Base-by-base conservation (phyloP, 1,139 yeast species). In the Candida sp. region DNA sequence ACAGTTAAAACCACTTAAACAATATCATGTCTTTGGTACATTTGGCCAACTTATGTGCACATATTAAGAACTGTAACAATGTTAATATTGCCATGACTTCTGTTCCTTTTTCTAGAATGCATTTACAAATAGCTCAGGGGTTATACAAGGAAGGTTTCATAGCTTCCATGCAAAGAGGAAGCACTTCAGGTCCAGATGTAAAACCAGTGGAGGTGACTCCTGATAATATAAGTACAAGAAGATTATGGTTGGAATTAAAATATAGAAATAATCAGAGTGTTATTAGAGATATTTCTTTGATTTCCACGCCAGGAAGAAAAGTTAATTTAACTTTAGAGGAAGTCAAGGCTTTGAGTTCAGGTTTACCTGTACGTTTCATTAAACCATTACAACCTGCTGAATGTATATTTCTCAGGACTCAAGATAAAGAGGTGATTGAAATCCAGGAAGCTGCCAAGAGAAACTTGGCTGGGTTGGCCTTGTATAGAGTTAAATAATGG, bases 321-420 rank as follows among this genome's bases (percentile, higher is more conserved):
- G 86, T 90, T 25, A 67, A 75, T 52, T 80, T 90, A 56, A 68
- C 77, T 3, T 66, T 74, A 21, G 74, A 78, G 5, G 96, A 90
- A 54, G 69, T 93, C 47, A 77, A 78, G 57, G 81, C 81, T 22
- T 75, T 93, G 51, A 87, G 96, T 15, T 74, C 84, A 5, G 98
- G 99, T 4, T 70, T 79, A 47, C 77, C 82, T 22, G 85, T 88
- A 21, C 78, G 96, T 67, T 75, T 81, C 54, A 81, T 91, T 49
- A 78, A 81, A 55, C 95, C 97, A 1, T 70, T 89, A 44, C 90
- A 86, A 58, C 95, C 97, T 1, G 97, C 97, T 25, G 99, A 93
- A 64, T 77, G 88, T 48, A 79, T 91, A 52, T 82, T 93, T 54
- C 77, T 93, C 34, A 71, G 70, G 43, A 74, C 75, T 5, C 68